phyloP scores from a whole-genome alignment of 768 basidiomycete genomes.

The Serendipita sp. region DNA sequence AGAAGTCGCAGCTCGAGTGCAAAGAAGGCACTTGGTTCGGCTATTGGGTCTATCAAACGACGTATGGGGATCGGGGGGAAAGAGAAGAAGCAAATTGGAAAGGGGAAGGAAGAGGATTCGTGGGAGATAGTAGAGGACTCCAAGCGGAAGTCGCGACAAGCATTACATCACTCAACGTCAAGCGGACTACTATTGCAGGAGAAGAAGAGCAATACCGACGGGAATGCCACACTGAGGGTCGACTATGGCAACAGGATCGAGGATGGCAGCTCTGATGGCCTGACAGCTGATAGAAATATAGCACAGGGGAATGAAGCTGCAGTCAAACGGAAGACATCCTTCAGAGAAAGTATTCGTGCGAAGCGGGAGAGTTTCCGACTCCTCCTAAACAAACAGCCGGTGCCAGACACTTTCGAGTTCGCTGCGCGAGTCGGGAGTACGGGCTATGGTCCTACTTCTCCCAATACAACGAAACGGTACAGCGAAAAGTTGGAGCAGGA shows the following conservation, averaged over 20 bases:
- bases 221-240: neutral
- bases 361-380: neutral
- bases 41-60: constrained; percentile 2
- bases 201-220: neutral
- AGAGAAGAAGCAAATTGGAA: neutral
- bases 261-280: no score
- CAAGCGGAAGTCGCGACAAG: no score
- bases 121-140: no score
- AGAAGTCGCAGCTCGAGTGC: neutral
- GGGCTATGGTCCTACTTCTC: neutral
- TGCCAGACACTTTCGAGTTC: neutral
- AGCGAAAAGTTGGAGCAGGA: neutral
- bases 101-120: no score
- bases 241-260: neutral
- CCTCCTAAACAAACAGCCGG: neutral
- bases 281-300: neutral
- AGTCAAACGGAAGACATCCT: neutral
- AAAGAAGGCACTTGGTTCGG: neutral
- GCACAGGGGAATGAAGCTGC: neutral
- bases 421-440: neutral
- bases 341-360: neutral
- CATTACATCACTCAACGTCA: no score
- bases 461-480: neutral
- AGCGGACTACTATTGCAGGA: neutral
- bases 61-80: neutral